A percentile compares a stretch with the other conserved stretches of the same genome.
phyloP scores from a whole-genome alignment of 306 rosid species.

The Acacia acuminata region DNA sequence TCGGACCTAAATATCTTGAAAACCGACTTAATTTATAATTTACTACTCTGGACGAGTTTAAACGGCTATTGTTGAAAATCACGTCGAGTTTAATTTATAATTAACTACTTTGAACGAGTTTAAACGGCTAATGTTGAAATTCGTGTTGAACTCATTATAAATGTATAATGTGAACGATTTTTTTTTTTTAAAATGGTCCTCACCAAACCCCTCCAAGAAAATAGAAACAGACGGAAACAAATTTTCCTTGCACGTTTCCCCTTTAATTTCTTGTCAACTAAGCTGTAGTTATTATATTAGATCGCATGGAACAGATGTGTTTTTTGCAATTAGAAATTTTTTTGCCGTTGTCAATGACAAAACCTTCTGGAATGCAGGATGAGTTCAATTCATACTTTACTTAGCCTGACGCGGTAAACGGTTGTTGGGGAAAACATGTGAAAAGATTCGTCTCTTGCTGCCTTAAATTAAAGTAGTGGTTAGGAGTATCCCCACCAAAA shows the following conservation, averaged over 20 bases:
- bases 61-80: background rate
- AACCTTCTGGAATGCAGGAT: background rate
- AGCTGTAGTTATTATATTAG: background rate
- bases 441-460: background rate
- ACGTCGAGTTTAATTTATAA: background rate
- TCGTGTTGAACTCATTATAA: background rate
- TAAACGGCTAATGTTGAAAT: background rate
- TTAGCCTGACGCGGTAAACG: background rate
- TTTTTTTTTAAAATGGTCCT: background rate
- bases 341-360: background rate
- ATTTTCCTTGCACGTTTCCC: background rate
- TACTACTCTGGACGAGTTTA: background rate
- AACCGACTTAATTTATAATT: background rate
- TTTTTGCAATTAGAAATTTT: background rate
- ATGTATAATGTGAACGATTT: background rate
- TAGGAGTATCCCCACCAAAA: no score
- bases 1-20: background rate
- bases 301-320: background rate
- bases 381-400: background rate
- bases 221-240: background rate
- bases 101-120: background rate
- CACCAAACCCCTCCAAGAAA: background rate
- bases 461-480: background rate
- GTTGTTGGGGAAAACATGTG: background rate
- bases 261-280: background rate